Conservation (phyloP, 257 asterid genomes). For the Nicotiana obtusifolia region DNA sequence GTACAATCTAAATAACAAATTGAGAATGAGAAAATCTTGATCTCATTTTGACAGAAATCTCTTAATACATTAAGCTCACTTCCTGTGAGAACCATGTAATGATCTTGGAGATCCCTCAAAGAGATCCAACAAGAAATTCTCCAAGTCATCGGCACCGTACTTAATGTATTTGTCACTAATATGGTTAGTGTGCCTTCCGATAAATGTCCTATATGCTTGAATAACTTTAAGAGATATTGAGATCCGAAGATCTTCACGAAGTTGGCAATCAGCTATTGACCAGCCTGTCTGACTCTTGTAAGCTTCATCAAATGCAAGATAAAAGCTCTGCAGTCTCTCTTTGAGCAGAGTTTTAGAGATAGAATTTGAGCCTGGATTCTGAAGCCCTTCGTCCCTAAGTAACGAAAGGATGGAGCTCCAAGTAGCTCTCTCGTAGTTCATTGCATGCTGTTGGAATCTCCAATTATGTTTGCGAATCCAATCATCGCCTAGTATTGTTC, state of each 20-base stretch:
- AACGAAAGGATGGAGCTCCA: slow-evolving; percentile 83
- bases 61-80: slow-evolving; percentile 16
- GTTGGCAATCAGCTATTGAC: slow-evolving; percentile 58
- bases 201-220: slow-evolving; percentile 78
- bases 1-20: neutral
- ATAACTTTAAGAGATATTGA: slow-evolving; percentile 76
- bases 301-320: slow-evolving; percentile 80
- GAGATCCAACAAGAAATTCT: slow-evolving; percentile 56
- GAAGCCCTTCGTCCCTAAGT: slow-evolving; percentile 63
- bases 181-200: slow-evolving; percentile 57
- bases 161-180: slow-evolving; percentile 77
- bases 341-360: slow-evolving; percentile 50
- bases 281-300: slow-evolving; percentile 86
- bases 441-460: slow-evolving; percentile 77
- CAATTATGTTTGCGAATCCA: slow-evolving; percentile 76
- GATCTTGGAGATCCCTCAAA: slow-evolving; percentile 82
- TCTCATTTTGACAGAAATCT: neutral
- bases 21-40: neutral
- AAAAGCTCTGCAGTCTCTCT: slow-evolving; percentile 68
- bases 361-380: slow-evolving; percentile 59
- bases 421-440: slow-evolving; percentile 75
- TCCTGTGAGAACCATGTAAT: slow-evolving; percentile 65
- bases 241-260: slow-evolving; percentile 72
- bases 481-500: slow-evolving; percentile 57
- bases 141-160: slow-evolving; percentile 75